Percentiles rank a stretch among this genome's conserved stretches.
These are phyloP conservation scores for Aspergillus sp. DNA, from an alignment of 2,329 filamentous ascomycete species.

Conservation along the genomic window DNA sequence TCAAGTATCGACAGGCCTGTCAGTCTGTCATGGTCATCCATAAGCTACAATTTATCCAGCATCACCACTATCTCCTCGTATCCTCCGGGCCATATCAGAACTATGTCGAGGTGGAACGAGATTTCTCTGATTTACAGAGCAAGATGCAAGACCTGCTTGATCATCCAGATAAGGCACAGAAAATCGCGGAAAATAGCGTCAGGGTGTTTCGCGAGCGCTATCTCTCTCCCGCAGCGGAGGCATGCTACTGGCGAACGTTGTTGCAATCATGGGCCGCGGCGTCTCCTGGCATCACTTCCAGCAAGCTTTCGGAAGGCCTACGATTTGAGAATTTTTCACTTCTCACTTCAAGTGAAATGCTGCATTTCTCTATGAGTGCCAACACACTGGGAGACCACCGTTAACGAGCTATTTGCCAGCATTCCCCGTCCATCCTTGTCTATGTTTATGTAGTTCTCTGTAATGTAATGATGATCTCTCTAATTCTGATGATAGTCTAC, in stretches of 20 bases:
- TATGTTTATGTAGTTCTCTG: not conserved
- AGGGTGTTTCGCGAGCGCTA: conserved; percentile 49
- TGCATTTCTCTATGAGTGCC: conserved; percentile 15
- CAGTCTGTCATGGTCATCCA: conserved; percentile 48
- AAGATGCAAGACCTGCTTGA: conserved; percentile 38
- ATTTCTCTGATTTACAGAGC: conserved; percentile 55
- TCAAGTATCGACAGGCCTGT: conserved; percentile 52
- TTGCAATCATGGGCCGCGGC: conserved; percentile 30
- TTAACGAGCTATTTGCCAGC: not conserved
- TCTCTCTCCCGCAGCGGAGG: conserved; percentile 49
- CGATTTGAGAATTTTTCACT: conserved; percentile 33
- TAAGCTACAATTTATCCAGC: conserved; percentile 47
- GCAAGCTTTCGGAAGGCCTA: conserved; percentile 13
- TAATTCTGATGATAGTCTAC: not conserved
- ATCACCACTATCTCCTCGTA: conserved; percentile 46
- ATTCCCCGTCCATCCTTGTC: not conserved
- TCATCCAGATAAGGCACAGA: conserved; percentile 37
- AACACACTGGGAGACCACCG: not conserved
- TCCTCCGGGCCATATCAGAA: conserved; percentile 46
- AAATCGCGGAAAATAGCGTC: conserved; percentile 48
- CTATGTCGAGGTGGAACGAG: conserved; percentile 46
- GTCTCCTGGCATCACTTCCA: conserved; percentile 20
- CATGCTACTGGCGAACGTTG: conserved; percentile 51
- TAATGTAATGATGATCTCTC: not conserved
- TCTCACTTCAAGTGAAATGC: conserved; percentile 25